Evolutionary conservation across 352 stramenopile genomes (phyloP).

Genomic region (Pythium brassicae): DNA sequence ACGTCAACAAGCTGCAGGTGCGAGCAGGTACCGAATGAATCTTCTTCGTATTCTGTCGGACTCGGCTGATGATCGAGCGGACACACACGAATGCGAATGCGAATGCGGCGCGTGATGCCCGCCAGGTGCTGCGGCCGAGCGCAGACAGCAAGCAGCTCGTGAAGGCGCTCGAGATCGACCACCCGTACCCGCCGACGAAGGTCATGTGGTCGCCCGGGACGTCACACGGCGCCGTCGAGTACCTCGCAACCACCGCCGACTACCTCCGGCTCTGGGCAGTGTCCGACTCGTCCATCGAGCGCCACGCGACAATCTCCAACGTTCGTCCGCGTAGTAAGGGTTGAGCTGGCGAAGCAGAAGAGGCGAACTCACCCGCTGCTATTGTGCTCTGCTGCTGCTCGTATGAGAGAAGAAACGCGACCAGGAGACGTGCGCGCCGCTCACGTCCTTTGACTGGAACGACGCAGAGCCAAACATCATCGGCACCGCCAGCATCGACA

Average conservation of each 20-base stretch:
- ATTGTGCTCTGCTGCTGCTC: not conserved
- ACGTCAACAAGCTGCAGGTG: slow-evolving; percentile 88
- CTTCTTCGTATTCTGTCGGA: too few species aligned
- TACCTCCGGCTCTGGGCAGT: slow-evolving; percentile 82
- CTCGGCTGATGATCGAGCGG: not conserved
- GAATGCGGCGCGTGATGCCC: too few species aligned
- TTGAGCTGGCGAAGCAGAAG: not conserved
- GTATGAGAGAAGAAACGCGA: slow-evolving; percentile 40
- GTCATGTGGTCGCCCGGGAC: slow-evolving; percentile 82
- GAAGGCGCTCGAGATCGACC: slow-evolving; percentile 68
- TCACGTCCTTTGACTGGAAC: slow-evolving; percentile 99
- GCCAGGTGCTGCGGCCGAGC: slow-evolving; percentile 64
- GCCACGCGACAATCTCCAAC: slow-evolving; percentile 68
- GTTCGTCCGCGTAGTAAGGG: slow-evolving; percentile 16
- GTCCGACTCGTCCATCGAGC: slow-evolving; percentile 67
- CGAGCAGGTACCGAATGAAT: slow-evolving; percentile 1
- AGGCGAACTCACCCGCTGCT: not conserved
- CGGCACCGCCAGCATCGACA: slow-evolving; percentile 96
- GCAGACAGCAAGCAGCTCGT: slow-evolving; percentile 47
- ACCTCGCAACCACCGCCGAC: slow-evolving; percentile 79
- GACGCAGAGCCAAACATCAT: slow-evolving; percentile 94
- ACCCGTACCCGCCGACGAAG: slow-evolving; percentile 84
- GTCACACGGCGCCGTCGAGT: slow-evolving; percentile 43
- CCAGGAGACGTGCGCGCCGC: slow-evolving; percentile 92
- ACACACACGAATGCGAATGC: not conserved